Conservation (phyloP, 176 grass and related monocot species). For the Tillandsia leiboldiana region DNA sequence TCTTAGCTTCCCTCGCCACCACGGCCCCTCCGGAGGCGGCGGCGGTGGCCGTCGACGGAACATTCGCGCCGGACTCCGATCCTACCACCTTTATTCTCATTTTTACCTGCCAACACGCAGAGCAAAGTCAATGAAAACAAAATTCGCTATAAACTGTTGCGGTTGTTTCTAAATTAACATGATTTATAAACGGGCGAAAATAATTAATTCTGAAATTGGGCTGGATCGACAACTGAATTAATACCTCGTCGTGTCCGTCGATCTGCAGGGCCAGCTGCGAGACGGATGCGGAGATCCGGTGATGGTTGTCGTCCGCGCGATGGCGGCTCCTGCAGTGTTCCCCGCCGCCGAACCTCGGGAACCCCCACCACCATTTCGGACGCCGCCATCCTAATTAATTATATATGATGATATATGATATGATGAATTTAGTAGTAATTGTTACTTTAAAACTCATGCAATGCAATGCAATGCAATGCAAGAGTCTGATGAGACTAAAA, state of each 20-base stretch:
- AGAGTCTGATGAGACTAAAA: too few relatives aligned
- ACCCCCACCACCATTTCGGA: slow-evolving; percentile 10
- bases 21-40: background rate
- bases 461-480: too few relatives aligned
- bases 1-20: slow-evolving; percentile 21
- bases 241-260: slow-evolving; percentile 15
- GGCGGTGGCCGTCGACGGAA: background rate
- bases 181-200: too few relatives aligned
- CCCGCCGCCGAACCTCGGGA: slow-evolving; percentile 16
- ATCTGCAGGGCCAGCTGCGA: slow-evolving; percentile 27
- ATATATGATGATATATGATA: too few relatives aligned
- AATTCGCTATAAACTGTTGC: too few relatives aligned
- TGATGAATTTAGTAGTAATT: too few relatives aligned
- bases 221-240: background rate
- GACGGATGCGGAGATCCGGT: slow-evolving; percentile 13
- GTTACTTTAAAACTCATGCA: too few relatives aligned
- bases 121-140: too few relatives aligned
- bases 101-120: slow-evolving; percentile 3
- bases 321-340: background rate
- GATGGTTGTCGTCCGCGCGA: slow-evolving; percentile 6
- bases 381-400: slow-evolving; percentile 6
- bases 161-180: too few relatives aligned
- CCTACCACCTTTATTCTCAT: slow-evolving; percentile 24
- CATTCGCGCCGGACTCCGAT: slow-evolving; percentile 4
- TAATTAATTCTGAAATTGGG: too few relatives aligned